Evolutionary conservation across 306 rosid species (phyloP).

Genomic region (Sesbania bispinosa): DNA sequence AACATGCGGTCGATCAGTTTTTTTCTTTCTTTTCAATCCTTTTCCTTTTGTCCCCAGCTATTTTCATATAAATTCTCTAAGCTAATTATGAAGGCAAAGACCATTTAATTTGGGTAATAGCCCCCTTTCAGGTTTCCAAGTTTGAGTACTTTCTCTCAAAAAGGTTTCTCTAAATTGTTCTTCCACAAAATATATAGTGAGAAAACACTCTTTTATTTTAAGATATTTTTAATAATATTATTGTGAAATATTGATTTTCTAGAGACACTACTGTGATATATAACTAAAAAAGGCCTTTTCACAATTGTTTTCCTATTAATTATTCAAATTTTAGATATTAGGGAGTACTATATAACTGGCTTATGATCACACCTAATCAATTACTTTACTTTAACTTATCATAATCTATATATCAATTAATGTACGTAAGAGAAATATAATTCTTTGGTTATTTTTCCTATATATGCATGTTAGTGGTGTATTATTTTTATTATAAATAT

Average conservation of each 20-base stretch:
- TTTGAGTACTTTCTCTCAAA: background rate
- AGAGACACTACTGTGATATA: too few relatives aligned
- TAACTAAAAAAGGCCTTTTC: too few relatives aligned
- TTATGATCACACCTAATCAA: too few relatives aligned
- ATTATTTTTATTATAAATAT: background rate
- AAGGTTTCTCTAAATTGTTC: slow-evolving; percentile 11
- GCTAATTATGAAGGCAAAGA: slow-evolving; percentile 22
- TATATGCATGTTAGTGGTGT: too few relatives aligned
- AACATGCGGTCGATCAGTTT: background rate
- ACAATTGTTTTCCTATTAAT: too few relatives aligned
- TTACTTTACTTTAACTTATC: too few relatives aligned
- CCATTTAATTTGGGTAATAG: background rate
- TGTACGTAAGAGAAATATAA: too few relatives aligned
- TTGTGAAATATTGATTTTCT: background rate
- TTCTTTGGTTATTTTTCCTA: background rate
- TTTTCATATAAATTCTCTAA: background rate
- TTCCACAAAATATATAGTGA: background rate
- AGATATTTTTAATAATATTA: background rate
- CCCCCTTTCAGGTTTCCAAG: background rate
- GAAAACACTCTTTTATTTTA: background rate
- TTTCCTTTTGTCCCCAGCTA: background rate
- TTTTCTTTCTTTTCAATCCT: background rate
- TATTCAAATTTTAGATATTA: too few relatives aligned
- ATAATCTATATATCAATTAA: too few relatives aligned
- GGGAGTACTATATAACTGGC: too few relatives aligned